Evolutionary conservation across 2,329 filamentous ascomycete genomes (phyloP).

Genomic region (Ascochyta viciae-villosae): DNA sequence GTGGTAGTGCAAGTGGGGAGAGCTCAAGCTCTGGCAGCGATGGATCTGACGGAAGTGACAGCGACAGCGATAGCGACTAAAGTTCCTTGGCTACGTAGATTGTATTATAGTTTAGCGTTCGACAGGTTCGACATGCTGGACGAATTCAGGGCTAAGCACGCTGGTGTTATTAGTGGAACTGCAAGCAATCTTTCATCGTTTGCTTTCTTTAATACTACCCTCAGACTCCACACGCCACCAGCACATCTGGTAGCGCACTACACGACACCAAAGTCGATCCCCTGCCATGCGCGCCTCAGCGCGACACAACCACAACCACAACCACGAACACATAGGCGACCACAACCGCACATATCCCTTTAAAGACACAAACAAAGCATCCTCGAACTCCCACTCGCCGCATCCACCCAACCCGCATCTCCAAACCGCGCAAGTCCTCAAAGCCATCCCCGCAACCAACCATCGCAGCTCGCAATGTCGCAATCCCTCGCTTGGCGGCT

Average conservation of each 20-base stretch:
- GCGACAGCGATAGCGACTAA: slow-evolving; percentile 25
- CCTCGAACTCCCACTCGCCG: no score
- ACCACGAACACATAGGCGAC: no score
- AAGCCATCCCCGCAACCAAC: no score
- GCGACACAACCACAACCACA: no score
- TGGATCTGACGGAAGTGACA: slow-evolving; percentile 13
- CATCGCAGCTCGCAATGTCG: not conserved
- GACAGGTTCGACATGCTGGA: not conserved
- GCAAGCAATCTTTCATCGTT: not conserved
- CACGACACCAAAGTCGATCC: slow-evolving; percentile 16
- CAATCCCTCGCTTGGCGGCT: not conserved
- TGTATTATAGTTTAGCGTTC: not conserved
- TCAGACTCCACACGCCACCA: not conserved
- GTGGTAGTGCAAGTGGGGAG: slow-evolving; percentile 4
- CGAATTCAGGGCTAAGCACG: not conserved
- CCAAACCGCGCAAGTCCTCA: no score
- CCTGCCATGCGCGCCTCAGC: slow-evolving; percentile 15
- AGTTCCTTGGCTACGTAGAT: not conserved
- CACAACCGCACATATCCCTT: no score
- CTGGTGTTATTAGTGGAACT: not conserved
- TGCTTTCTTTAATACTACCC: no score
- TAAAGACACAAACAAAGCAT: no score
- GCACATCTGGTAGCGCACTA: not conserved
- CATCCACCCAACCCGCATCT: no score
- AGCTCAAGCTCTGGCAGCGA: slow-evolving; percentile 11